Evolutionary conservation across 2,329 filamentous ascomycete genomes (phyloP).

Genomic region (Sporothrix globosa): DNA sequence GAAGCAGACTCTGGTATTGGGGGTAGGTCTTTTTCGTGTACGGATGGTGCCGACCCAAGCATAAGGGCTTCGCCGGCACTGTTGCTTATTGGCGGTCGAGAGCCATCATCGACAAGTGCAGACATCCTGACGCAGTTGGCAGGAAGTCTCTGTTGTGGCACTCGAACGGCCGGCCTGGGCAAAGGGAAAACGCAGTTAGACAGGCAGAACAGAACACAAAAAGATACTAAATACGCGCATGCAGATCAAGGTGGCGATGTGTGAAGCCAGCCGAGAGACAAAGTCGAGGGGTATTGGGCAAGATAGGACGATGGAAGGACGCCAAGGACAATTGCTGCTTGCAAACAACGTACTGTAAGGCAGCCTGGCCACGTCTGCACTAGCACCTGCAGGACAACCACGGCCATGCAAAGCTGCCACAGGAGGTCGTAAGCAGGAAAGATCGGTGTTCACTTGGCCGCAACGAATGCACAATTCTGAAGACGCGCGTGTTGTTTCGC

Average conservation of each 20-base stretch:
- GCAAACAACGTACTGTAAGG: constrained; percentile 12
- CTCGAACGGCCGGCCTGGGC: constrained; percentile 13
- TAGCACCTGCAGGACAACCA: constrained; percentile 25
- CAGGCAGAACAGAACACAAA: background rate
- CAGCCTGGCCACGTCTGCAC: constrained; percentile 25
- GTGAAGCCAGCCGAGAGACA: background rate
- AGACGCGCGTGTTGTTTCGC: background rate
- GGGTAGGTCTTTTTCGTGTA: constrained; percentile 36
- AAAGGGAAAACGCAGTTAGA: background rate
- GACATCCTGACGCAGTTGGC: constrained; percentile 23
- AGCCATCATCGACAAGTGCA: constrained; percentile 7
- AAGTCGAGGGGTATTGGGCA: background rate
- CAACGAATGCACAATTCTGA: background rate
- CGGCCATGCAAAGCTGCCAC: constrained; percentile 28
- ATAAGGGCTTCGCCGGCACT: constrained; percentile 3
- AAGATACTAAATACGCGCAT: background rate
- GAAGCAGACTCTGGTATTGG: constrained; percentile 33
- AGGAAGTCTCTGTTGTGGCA: constrained; percentile 12
- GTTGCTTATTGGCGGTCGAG: constrained; percentile 18
- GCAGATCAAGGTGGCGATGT: background rate
- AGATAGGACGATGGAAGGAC: background rate
- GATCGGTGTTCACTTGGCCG: background rate
- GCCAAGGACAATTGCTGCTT: background rate
- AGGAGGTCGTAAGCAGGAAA: background rate
- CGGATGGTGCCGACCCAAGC: background rate